Evolutionary conservation across 495 filamentous ascomycete genomes (phyloP), one percentile per base, ranked within the genome.

Genomic region (Hyaloscypha hepaticicola): DNA sequence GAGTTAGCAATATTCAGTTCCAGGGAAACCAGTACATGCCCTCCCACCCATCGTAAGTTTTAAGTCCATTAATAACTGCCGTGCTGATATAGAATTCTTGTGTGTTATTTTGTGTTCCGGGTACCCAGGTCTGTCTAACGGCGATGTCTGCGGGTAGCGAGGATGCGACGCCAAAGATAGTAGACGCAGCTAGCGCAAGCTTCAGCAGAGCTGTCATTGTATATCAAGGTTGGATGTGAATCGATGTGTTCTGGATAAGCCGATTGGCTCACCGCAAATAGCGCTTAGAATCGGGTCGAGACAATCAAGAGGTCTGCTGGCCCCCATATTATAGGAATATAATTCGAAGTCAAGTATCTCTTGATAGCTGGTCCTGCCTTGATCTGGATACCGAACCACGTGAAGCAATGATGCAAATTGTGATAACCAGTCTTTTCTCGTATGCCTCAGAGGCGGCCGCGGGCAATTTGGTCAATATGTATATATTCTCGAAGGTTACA

Each of bases 11-110:
- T 34, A 1, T 19, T 50, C 21, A 58, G 26, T 12, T 16, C 3
- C 5, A 45, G 38, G 11, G 24, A 21, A 2, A 56, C 16, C 56
- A 25, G 11, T 14, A 64, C 57, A 5, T 61, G 65, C 66, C 8
- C 14, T 49, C n/a, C 57, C 59, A 69, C 26, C 58, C 58, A 22
- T 69, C 52, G 31, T 69, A 69, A 9, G 27, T 65, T 14, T 22
- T 34, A 29, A 4, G 27, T 14, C 66, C 58, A 8, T 27, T 14
- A 21, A 34, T 58, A 27, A 55, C 31, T 5, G 26, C n/a, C 51
- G 65, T 33, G 7, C 27, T 61, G 16, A 65, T 58, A 26, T 69
- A 65, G 58, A 69, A 69, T 31, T 69, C 66, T 62, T 62, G 66
- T 11, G 66, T 69, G 41, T 61, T 69, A 52, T 69, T 69, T 9